Evolutionary conservation across 176 grass and related monocot genomes (phyloP), one percentile per base, ranked within the genome.

Genomic region (Typha latifolia): DNA sequence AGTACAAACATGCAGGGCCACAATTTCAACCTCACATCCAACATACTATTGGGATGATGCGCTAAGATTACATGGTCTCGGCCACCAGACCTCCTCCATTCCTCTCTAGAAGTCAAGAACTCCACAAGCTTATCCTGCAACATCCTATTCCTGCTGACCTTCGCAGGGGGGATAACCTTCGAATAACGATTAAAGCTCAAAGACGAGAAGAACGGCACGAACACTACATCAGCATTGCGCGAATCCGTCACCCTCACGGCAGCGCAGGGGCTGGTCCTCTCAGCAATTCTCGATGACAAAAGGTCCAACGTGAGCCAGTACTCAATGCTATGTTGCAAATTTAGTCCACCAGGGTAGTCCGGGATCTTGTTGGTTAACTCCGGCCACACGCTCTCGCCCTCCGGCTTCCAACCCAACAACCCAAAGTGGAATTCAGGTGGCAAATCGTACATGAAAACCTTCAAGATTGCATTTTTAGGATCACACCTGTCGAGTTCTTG

Each of bases 301-400:
- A 97, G 85, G 66, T 91, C 83, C 22, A 97, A 82, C 10, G 93
- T 86, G 14, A 97, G 85, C 93, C 93, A 92, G 73, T 92, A 97
- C 77, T 84, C 93, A 47, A 97, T 85, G 70, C 85, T 91, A 71
- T 97, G 93, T 55, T 92, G 93, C 57, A 90, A 85, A 70, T 97
- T 97, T 70, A 97, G 84, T 1, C 88, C 88, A 0, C 88, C 93
- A 2, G 93, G 93, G 72, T 92, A 92, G 18, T 76, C 75, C 29
- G 83, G 83, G 11, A 82, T 67, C 70, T 49, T 69, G 48, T 1
- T 8, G 0, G 16, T 49, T 3, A 82, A 55, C 49, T 92, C 69
- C 48, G 93, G 93, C 93, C 93, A 97, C 49, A 97, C 76, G 2
- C 15, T 57, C 19, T 20, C 52, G 37, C 24, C 77, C 50, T 78